These are phyloP conservation scores for Collybia nuda DNA, from an alignment of 768 basidiomycete species.

Conservation along the genomic window DNA sequence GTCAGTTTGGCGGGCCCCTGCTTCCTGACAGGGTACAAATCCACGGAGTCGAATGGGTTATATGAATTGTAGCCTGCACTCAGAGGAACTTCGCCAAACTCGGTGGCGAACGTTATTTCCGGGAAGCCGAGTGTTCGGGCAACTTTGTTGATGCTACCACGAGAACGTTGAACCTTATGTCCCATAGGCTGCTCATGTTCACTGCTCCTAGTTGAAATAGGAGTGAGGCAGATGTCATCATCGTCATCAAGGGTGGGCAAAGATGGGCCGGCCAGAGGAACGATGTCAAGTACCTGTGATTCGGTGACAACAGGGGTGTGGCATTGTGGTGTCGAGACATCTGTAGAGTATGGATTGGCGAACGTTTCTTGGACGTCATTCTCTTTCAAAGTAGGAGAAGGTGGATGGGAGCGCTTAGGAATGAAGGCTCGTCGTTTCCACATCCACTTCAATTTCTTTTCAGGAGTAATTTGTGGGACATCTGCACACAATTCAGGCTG, in stretches of 20 bases:
- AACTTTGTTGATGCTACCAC: slow-evolving; percentile 22
- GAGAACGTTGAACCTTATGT: slow-evolving; percentile 1
- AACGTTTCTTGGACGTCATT: too few relatives aligned
- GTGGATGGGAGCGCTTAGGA: too few relatives aligned
- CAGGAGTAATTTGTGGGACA: background rate
- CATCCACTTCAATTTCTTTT: slow-evolving; percentile 2
- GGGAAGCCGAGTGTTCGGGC: slow-evolving; percentile 24
- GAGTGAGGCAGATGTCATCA: slow-evolving; percentile 8
- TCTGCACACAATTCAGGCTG: too few relatives aligned
- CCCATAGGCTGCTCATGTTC: slow-evolving; percentile 1
- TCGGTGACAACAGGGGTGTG: too few relatives aligned
- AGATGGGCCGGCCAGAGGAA: slow-evolving; percentile 9
- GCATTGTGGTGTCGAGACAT: background rate
- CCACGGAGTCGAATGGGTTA: too few relatives aligned
- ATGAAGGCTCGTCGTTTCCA: slow-evolving; percentile 1
- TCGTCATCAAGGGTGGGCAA: slow-evolving; percentile 4
- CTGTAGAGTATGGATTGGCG: background rate
- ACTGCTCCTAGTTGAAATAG: slow-evolving; percentile 8
- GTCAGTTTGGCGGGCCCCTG: background rate
- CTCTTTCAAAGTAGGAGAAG: too few relatives aligned
- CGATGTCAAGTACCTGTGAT: slow-evolving; percentile 2
- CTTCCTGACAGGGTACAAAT: background rate
- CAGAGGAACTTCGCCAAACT: background rate
- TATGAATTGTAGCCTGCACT: background rate
- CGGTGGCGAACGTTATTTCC: slow-evolving; percentile 7